Conservation (phyloP, 208 protist genomes). For the Wallacemonas collosoma region DNA sequence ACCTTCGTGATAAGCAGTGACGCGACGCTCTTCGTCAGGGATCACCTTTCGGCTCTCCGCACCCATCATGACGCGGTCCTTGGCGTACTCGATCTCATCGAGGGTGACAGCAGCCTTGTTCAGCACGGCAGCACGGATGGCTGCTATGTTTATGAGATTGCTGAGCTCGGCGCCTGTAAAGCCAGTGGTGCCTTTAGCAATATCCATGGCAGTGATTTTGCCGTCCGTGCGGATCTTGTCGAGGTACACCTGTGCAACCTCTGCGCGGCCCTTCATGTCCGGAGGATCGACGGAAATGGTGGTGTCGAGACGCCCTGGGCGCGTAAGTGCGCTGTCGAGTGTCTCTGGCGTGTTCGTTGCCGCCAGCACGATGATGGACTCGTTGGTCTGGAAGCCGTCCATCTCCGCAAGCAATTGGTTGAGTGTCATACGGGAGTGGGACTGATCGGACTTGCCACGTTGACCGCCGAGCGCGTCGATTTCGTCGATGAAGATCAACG, state of each 20-base stretch:
- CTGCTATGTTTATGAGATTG: slow-evolving; percentile 94
- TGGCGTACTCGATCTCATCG: slow-evolving; percentile 92
- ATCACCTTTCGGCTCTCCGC: slow-evolving; percentile 83
- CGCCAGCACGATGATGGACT: slow-evolving; percentile 96
- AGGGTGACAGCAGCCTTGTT: slow-evolving; percentile 74
- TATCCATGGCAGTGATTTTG: slow-evolving; percentile 75
- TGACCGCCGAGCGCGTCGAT: slow-evolving; percentile 96
- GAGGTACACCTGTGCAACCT: slow-evolving; percentile 88
- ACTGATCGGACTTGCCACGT: slow-evolving; percentile 65
- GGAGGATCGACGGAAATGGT: slow-evolving; percentile 89
- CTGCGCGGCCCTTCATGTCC: slow-evolving; percentile 89
- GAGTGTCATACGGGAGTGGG: slow-evolving; percentile 92
- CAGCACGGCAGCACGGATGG: slow-evolving; percentile 84
- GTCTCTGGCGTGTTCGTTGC: slow-evolving; percentile 98
- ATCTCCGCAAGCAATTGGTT: slow-evolving; percentile 98
- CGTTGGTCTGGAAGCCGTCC: slow-evolving; percentile 95
- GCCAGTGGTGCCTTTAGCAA: slow-evolving; percentile 85
- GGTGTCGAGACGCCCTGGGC: slow-evolving; percentile 91
- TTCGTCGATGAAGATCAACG: slow-evolving; percentile 99
- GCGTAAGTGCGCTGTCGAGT: slow-evolving; percentile 93
- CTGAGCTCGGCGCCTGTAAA: slow-evolving; percentile 92
- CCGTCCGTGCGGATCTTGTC: slow-evolving; percentile 77
- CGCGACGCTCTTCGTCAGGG: slow-evolving; percentile 83
- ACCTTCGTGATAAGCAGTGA: slow-evolving; percentile 91
- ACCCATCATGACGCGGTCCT: slow-evolving; percentile 93